Base-by-base conservation (phyloP, 148 eudicot genomes). In the Pharnaceum exiguum region DNA sequence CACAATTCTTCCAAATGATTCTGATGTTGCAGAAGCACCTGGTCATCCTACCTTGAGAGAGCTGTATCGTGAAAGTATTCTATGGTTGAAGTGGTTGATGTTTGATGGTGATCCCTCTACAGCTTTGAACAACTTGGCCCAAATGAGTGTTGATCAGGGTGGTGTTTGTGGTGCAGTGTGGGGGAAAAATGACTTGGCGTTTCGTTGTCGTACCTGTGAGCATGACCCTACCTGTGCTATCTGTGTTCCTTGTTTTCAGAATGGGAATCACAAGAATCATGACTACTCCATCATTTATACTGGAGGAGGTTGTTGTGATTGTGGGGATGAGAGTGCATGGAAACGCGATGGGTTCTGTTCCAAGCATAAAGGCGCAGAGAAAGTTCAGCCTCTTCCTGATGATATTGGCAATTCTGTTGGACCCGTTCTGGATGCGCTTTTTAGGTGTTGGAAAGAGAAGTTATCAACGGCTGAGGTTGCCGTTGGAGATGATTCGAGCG, bases 321-420 rank as follows among this genome's bases (percentile, higher is more conserved):
- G 99, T 72, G 99, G 99, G 67, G 99, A 93, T 71, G 87, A 79
- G 75, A 93, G 91, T 59, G 99, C 99, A 57, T 93, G 99, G 99
- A 89, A 83, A 76, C 91, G 83, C 10, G 85, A 84, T 59, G 99
- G 99, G 24, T 93, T 93, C 72, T 93, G 99, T 75, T 83, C 96
- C 3, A 86, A 82, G 76, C 99, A 93, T 81, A 86, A 77, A 81
- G 99, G 99, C 36, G 79, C 96, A 28, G 91, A 86, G 71, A 83
- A 83, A 74, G 81, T 93, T 69, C 91, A 83, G 46, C 96, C 95
- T 56, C 99, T 93, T 15, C 73, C 82, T 0, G 77, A 76, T 50
- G 80, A 85, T 53, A 60, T 81, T 60, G 84, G 82, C 35, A 70
- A 68, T 58, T 74, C 87, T 49, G 68, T 89, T 55, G 83, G 89